A percentile compares a stretch with the other conserved stretches of the same genome.
These are phyloP conservation scores for Amanita pallidorosea DNA, from an alignment of 768 basidiomycete species.

Conservation along the genomic window DNA sequence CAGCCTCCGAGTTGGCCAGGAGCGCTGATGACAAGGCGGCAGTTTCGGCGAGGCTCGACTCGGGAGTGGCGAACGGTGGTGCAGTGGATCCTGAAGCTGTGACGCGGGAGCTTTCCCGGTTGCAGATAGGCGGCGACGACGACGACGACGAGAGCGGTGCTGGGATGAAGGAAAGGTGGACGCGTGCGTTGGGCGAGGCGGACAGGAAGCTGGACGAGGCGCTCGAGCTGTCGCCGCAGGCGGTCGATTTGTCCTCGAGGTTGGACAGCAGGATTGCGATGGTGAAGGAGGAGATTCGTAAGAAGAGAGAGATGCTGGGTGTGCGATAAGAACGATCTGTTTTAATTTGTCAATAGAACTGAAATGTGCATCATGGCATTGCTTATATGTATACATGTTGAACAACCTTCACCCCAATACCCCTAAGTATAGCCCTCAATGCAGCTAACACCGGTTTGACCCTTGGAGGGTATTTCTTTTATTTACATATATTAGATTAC, in stretches of 20 bases:
- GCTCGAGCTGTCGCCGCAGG: slow-evolving; percentile 34
- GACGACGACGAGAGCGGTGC: neutral
- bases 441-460: too few species aligned
- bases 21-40: too few species aligned
- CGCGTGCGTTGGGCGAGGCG: slow-evolving; percentile 33
- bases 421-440: too few species aligned
- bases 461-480: too few species aligned
- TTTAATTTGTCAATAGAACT: too few species aligned
- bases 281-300: slow-evolving; percentile 58
- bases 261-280: slow-evolving; percentile 62
- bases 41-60: neutral
- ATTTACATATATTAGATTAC: too few species aligned
- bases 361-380: too few species aligned
- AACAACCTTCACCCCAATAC: too few species aligned
- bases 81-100: too few species aligned
- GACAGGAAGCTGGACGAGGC: slow-evolving; percentile 42
- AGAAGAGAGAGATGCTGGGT: slow-evolving; percentile 24
- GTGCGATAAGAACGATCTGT: neutral
- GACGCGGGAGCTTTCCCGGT: too few species aligned
- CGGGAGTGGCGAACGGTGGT: neutral
- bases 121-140: too few species aligned
- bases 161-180: slow-evolving; percentile 33
- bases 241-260: slow-evolving; percentile 54
- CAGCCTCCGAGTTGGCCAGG: slow-evolving; percentile 6
- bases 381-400: too few species aligned